These are phyloP conservation scores for Volvox reticuliferus DNA, from an alignment of 139 green algal genomes.

Conservation along the genomic window DNA sequence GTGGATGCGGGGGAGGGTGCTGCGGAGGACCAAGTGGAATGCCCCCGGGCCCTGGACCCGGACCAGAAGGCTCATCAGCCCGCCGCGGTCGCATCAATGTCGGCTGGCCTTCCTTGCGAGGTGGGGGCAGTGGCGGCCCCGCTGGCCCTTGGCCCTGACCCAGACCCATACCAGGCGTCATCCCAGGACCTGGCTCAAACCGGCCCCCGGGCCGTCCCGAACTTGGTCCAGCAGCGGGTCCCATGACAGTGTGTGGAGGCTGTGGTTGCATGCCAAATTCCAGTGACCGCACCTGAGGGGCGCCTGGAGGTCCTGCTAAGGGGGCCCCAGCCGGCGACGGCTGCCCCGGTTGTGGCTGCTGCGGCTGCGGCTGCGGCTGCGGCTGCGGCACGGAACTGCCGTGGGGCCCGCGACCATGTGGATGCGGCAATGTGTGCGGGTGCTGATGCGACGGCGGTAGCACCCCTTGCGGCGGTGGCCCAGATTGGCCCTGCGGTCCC, in stretches of 20 bases:
- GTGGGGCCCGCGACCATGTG: neutral
- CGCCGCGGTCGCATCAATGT: conserved; percentile 13
- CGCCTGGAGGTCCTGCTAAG: neutral
- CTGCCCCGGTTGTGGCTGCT: neutral
- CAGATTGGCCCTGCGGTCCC: neutral
- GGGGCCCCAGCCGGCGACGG: neutral
- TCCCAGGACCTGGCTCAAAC: neutral
- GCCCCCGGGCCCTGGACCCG: neutral
- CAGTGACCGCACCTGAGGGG: neutral
- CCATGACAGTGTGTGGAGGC: neutral
- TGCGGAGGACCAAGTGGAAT: neutral
- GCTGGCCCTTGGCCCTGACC: neutral
- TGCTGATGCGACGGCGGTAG: neutral
- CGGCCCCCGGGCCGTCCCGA: neutral
- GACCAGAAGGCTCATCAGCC: neutral
- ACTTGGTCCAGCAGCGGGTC: neutral
- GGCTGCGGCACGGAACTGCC: neutral
- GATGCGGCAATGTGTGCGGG: neutral
- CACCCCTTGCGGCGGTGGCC: neutral
- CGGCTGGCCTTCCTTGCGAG: neutral
- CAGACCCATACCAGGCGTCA: neutral
- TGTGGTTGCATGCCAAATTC: neutral
- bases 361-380: neutral
- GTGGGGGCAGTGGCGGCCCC: neutral
- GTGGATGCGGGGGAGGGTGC: neutral